Base-by-base conservation (phyloP, 257 asterid genomes). In the Solanum pimpinellifolium region DNA sequence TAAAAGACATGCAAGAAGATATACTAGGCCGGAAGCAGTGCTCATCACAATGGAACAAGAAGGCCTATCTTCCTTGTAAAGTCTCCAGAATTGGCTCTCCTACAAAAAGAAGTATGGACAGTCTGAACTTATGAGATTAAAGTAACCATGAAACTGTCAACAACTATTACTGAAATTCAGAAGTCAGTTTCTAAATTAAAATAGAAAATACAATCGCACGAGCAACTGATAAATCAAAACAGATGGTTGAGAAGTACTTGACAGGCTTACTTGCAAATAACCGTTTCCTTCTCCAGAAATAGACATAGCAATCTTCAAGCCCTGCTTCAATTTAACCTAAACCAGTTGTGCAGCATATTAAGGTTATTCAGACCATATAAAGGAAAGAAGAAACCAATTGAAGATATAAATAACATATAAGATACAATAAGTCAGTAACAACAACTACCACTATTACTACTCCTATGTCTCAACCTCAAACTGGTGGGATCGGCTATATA, bases 81-180 rank as follows among this genome's bases (percentile, higher is more conserved):
- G 98, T 92, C 92, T 94, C 99, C 99, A 97, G 88, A 95, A 95
- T 91, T 94, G 96, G 90, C 94, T 94, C 87, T 93, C 98, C 99
- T 97, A 86, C 88, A 88, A n/a, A 59, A 84, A 41, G 80, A 89
- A 83, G 69, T 44, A 76, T 29, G 66, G 23, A 47, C 85, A 47
- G 60, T 80, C 60, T 47, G 33, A 68, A 27, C 74, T 46, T 29
- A 27, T 27, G 84, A 80, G 85, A 47, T 47, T 29, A 47, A 20
- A 80, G 21, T 25, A 80, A 80, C 44, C 85, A 47, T 47, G 60
- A 29, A 41, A 80, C 23, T 80, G 7, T 35, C 66, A 33, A 80
- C 41, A 46, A 29, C 8, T n/a, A n/a, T 15, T 46, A 80, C 66
- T 76, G 83, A 76, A 44, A 78, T 46, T 46, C 65, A 46, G 16